These are phyloP conservation scores for Dipodascopsis tothii DNA, from an alignment of 805 yeast genomes.

Conservation along the genomic window DNA sequence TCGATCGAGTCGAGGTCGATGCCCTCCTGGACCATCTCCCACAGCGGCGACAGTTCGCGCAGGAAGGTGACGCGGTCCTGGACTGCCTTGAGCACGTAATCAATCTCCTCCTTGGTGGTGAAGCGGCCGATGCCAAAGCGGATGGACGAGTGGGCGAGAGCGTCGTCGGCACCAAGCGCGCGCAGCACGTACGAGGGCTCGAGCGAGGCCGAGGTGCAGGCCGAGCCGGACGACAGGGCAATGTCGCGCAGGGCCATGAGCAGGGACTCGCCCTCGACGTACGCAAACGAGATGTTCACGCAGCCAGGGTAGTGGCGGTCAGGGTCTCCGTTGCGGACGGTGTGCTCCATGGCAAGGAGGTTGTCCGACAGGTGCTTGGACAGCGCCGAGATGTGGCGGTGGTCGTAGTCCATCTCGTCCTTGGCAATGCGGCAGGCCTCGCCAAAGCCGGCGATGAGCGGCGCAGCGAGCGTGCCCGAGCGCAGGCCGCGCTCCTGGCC, in stretches of 20 bases:
- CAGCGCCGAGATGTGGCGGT: constrained; percentile 57
- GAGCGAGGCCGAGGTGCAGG: constrained; percentile 96
- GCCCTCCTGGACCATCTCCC: constrained; percentile 99
- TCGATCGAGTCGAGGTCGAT: constrained; percentile 88
- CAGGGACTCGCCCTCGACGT: constrained; percentile 94
- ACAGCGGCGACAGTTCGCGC: constrained; percentile 86
- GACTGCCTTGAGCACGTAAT: constrained; percentile 84
- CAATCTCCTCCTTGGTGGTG: constrained; percentile 93
- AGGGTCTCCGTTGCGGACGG: constrained; percentile 80
- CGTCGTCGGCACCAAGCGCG: constrained; percentile 93
- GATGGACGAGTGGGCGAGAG: constrained; percentile 95
- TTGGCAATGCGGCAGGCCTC: constrained; percentile 86
- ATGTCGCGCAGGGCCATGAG: constrained; percentile 96
- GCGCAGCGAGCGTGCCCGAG: constrained; percentile 96
- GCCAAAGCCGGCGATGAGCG: constrained; percentile 90
- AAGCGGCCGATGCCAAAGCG: constrained; percentile 96
- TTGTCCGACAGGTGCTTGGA: constrained; percentile 68
- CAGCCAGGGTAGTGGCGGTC: constrained; percentile 80
- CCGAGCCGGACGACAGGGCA: constrained; percentile 93
- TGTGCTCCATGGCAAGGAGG: constrained; percentile 74
- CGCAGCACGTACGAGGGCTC: constrained; percentile 96
- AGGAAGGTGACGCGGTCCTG: constrained; percentile 82
- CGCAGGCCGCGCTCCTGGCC: constrained; percentile 98
- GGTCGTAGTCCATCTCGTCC: constrained; percentile 67
- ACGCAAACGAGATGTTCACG: constrained; percentile 93